These are phyloP conservation scores for Acorus calamus DNA, from an alignment of 106 monocot species.

Conservation along the genomic window DNA sequence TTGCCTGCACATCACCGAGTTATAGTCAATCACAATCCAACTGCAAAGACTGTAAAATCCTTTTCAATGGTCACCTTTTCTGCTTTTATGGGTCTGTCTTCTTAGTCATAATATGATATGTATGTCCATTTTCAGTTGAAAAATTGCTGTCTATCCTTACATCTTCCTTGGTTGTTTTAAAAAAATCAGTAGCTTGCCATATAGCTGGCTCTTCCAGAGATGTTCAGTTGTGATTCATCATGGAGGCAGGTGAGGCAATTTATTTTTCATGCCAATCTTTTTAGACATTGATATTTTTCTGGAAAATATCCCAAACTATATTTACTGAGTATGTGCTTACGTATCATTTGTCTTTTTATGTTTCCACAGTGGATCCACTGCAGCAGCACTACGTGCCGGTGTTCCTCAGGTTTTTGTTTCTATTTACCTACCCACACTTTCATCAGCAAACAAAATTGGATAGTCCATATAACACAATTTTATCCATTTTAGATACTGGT, in stretches of 20 bases:
- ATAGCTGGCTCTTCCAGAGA: slow-evolving; percentile 71
- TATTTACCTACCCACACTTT: background rate
- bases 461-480: too few relatives aligned
- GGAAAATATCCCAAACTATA: too few relatives aligned
- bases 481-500: too few relatives aligned
- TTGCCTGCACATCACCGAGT: slow-evolving; percentile 17
- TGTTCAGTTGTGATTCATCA: slow-evolving; percentile 86
- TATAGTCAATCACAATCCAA: slow-evolving; percentile 1
- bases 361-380: slow-evolving; percentile 73
- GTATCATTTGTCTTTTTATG: background rate
- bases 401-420: slow-evolving; percentile 54
- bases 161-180: slow-evolving; percentile 1
- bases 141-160: too few relatives aligned
- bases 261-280: background rate
- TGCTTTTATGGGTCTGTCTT: slow-evolving; percentile 80
- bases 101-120: background rate
- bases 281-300: too few relatives aligned
- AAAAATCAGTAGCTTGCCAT: slow-evolving; percentile 45
- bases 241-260: slow-evolving; percentile 65
- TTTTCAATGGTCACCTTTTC: slow-evolving; percentile 49
- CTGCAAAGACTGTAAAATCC: slow-evolving; percentile 14
- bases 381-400: slow-evolving; percentile 82
- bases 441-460: background rate
- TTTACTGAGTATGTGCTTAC: too few relatives aligned
- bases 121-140: too few relatives aligned